Evolutionary conservation across 2,329 filamentous ascomycete genomes (phyloP).

Genomic region (Annulohypoxylon truncatum): DNA sequence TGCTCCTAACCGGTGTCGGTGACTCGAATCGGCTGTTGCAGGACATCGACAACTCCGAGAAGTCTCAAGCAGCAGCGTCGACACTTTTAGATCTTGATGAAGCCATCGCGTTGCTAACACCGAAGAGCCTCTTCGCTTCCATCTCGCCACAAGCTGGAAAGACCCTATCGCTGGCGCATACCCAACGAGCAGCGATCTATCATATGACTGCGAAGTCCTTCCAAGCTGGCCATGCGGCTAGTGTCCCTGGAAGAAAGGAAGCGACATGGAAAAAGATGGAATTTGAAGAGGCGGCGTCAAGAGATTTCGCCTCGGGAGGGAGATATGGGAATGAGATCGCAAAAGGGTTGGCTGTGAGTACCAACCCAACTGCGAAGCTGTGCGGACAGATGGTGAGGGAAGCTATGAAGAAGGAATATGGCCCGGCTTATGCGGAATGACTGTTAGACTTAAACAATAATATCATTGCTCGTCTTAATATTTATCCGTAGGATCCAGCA

Average conservation of each 20-base stretch:
- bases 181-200: conserved; percentile 75
- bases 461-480: not conserved
- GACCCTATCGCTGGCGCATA: conserved; percentile 76
- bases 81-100: conserved; percentile 66
- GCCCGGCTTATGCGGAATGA: conserved; percentile 59
- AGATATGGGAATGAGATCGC: conserved; percentile 74
- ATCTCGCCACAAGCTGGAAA: conserved; percentile 74
- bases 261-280: conserved; percentile 62
- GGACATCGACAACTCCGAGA: conserved; percentile 53
- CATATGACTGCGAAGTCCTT: conserved; percentile 66
- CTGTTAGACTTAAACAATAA: not conserved
- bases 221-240: conserved; percentile 51
- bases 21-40: conserved; percentile 57
- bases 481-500: not conserved
- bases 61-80: conserved; percentile 53
- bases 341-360: conserved; percentile 71
- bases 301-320: conserved; percentile 72
- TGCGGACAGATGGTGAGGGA: conserved; percentile 76
- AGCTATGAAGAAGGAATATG: conserved; percentile 76
- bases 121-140: conserved; percentile 59
- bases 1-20: conserved; percentile 59
- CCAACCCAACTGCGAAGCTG: conserved; percentile 76
- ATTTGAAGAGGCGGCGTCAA: conserved; percentile 72
- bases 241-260: conserved; percentile 59
- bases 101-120: conserved; percentile 70